A percentile compares a stretch with the other conserved stretches of the same genome.
These are phyloP conservation scores for Fusarium xyrophilum DNA, from an alignment of 2,329 filamentous ascomycete species.

Conservation along the genomic window DNA sequence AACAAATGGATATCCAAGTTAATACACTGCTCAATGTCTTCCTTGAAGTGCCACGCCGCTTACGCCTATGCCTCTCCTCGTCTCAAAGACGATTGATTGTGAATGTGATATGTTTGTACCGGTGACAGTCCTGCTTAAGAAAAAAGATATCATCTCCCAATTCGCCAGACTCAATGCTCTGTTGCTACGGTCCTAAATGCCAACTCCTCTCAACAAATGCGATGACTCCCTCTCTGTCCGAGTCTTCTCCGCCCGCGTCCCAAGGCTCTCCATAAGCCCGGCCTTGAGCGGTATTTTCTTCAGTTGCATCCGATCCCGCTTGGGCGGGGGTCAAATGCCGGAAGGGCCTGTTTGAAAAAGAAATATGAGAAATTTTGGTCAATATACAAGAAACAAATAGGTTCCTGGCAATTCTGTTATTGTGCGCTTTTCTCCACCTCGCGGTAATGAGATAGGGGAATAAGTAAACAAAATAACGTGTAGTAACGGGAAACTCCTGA, in stretches of 20 bases:
- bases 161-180: constrained; percentile 17
- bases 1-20: constrained; percentile 38
- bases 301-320: constrained; percentile 12
- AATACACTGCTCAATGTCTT: constrained; percentile 32
- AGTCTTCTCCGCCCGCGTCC: constrained; percentile 21
- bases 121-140: constrained; percentile 10
- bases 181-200: constrained; percentile 4
- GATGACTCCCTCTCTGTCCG: constrained; percentile 18
- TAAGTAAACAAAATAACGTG: constrained; percentile 25
- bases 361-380: constrained; percentile 2
- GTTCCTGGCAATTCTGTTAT: constrained; percentile 25
- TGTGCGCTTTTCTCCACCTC: constrained; percentile 30
- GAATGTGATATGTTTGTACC: constrained; percentile 21
- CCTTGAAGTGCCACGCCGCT: constrained; percentile 9
- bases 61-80: constrained; percentile 27
- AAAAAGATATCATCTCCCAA: constrained; percentile 4
- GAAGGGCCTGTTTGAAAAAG: constrained; percentile 10
- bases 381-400: constrained; percentile 31
- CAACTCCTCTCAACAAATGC: constrained; percentile 34
- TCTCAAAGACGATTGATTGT: constrained; percentile 10
- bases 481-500: constrained; percentile 35
- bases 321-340: constrained; percentile 24
- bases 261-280: constrained; percentile 24
- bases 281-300: constrained; percentile 30
- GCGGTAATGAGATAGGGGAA: constrained; percentile 31